Evolutionary conservation across 495 filamentous ascomycete species (phyloP).

Genomic region (Neurospora tetrasperma): DNA sequence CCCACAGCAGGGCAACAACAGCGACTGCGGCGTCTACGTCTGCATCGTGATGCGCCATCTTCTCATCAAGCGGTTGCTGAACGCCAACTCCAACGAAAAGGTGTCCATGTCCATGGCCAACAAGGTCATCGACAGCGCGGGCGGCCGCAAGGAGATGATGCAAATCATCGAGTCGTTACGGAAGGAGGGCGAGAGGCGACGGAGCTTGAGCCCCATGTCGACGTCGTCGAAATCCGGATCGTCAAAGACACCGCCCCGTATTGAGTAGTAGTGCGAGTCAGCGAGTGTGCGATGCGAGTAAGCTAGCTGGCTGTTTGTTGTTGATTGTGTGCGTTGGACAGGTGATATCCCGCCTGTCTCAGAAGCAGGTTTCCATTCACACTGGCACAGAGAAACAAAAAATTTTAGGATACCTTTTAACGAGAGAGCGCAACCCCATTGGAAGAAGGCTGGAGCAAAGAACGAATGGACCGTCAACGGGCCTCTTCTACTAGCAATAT

Average conservation of each 20-base stretch:
- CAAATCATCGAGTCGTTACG: conserved; percentile 71
- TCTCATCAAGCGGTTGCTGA: conserved; percentile 70
- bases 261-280: conserved; percentile 17
- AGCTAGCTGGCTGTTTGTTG: background rate
- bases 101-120: conserved; percentile 88
- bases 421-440: background rate
- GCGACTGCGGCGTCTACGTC: conserved; percentile 93
- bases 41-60: conserved; percentile 88
- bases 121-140: conserved; percentile 63
- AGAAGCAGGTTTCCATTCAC: background rate
- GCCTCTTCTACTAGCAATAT: background rate
- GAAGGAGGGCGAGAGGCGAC: conserved; percentile 70
- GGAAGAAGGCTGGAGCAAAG: background rate
- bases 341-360: background rate
- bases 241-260: conserved; percentile 22
- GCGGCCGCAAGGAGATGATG: conserved; percentile 77
- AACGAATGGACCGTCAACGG: background rate
- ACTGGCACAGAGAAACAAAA: background rate
- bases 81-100: conserved; percentile 63
- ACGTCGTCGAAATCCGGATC: conserved; percentile 9
- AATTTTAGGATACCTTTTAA: background rate
- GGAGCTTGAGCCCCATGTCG: conserved; percentile 26
- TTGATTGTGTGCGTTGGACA: background rate
- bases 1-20: conserved; percentile 85
- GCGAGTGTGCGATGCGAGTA: too few species aligned